These are phyloP conservation scores for Aspergillus funiculosus DNA, from an alignment of 495 filamentous ascomycete genomes.

Conservation along the genomic window DNA sequence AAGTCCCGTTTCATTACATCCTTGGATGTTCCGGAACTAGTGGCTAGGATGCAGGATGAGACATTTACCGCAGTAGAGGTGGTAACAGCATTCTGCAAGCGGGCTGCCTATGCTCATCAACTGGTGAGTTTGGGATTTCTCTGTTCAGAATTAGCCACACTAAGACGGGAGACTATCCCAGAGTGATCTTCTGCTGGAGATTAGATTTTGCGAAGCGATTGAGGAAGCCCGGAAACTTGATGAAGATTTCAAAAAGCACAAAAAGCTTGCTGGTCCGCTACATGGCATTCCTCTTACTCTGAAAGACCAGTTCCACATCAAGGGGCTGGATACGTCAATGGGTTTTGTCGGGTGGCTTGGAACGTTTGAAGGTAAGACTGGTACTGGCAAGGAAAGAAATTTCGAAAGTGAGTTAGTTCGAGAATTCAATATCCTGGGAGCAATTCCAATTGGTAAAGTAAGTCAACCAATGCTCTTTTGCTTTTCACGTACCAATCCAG, in stretches of 20 bases:
- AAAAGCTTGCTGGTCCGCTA: constrained; percentile 2
- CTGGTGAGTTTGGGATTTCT: constrained; percentile 2
- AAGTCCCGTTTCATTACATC: constrained; percentile 4
- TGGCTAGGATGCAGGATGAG: constrained; percentile 3
- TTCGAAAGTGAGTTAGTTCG: constrained; percentile 6
- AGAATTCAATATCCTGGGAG: constrained; percentile 6
- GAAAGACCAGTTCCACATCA: constrained; percentile 9
- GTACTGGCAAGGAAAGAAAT: constrained; percentile 5
- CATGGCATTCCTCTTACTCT: constrained; percentile 7
- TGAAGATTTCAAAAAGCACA: constrained; percentile 4
- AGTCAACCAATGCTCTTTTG: not conserved
- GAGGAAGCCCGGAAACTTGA: constrained; percentile 2
- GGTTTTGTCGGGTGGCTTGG: constrained; percentile 8
- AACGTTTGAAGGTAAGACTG: constrained; percentile 9
- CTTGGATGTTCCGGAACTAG: constrained; percentile 9
- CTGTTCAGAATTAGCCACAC: not conserved
- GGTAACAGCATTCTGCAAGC: constrained; percentile 9
- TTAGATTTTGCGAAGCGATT: constrained; percentile 10
- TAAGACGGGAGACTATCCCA: not conserved
- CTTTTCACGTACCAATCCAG: not conserved
- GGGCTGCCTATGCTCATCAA: constrained; percentile 11
- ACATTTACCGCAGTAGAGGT: constrained; percentile 2
- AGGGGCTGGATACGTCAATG: constrained; percentile 7
- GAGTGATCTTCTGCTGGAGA: constrained; percentile 6
- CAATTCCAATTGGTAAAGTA: constrained; percentile 10